These are phyloP conservation scores for Endothia cerciana DNA, from an alignment of 2,329 filamentous ascomycete species.

Conservation along the genomic window DNA sequence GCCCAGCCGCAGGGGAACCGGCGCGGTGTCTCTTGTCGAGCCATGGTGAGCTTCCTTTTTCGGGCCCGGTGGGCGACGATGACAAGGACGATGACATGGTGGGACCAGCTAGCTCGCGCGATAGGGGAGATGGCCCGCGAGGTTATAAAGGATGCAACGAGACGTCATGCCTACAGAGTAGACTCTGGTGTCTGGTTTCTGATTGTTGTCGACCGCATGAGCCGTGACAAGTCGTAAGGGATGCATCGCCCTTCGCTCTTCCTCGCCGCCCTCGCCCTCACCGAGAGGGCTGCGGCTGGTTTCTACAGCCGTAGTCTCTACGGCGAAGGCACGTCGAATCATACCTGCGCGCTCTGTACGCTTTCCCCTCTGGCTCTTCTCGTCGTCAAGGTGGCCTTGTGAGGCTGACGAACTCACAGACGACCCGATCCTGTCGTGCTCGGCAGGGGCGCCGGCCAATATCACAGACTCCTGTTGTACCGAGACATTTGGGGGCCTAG, in stretches of 20 bases:
- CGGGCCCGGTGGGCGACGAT: constrained; percentile 12
- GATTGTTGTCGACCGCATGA: neutral
- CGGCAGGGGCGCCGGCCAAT: constrained; percentile 44
- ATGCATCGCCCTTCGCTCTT: constrained; percentile 36
- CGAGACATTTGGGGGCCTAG: constrained; percentile 66
- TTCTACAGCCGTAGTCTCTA: constrained; percentile 40
- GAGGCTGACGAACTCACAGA: constrained; percentile 28
- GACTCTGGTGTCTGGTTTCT: neutral
- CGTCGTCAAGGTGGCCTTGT: neutral
- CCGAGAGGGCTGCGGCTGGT: constrained; percentile 38
- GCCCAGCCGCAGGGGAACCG: neutral
- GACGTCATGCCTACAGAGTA: neutral
- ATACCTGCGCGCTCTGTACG: constrained; percentile 57
- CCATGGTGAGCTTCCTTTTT: constrained; percentile 30
- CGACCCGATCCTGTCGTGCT: constrained; percentile 52
- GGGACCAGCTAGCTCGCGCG: neutral
- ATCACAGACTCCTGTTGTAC: constrained; percentile 65
- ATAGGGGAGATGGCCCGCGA: neutral
- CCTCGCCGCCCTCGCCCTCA: constrained; percentile 33
- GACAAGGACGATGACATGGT: neutral
- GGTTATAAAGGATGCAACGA: neutral
- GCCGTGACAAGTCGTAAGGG: constrained; percentile 10
- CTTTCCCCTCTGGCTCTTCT: neutral
- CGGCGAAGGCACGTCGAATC: constrained; percentile 55
- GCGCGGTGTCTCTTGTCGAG: constrained; percentile 1